Percentiles rank a stretch among this genome's conserved stretches.
These are phyloP conservation scores for Clavispora fructus DNA, from an alignment of 805 yeast genomes.

Conservation along the genomic window DNA sequence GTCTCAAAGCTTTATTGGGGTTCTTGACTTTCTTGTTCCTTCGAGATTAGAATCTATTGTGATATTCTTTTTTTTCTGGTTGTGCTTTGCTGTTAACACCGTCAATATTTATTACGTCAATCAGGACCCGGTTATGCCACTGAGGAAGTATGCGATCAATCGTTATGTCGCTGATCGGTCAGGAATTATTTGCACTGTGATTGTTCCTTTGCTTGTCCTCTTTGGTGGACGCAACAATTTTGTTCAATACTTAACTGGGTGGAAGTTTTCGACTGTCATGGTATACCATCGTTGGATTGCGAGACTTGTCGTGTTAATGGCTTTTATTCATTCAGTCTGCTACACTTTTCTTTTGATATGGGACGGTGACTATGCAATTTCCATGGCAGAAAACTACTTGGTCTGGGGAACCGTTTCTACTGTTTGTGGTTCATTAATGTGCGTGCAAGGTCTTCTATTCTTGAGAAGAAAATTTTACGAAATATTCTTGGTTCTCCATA, in stretches of 20 bases:
- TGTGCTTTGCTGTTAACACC: constrained; percentile 8
- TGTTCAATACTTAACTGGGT: constrained; percentile 12
- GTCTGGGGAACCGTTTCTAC: constrained; percentile 11
- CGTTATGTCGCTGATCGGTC: constrained; percentile 14
- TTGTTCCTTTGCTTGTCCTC: constrained; percentile 12
- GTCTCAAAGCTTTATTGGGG: constrained; percentile 3
- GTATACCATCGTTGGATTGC: constrained; percentile 15
- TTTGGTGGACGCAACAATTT: constrained; percentile 16
- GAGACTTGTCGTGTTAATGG: constrained; percentile 10
- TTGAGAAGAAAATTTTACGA: constrained; percentile 21
- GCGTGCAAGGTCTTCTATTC: constrained; percentile 14
- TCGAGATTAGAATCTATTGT: constrained; percentile 21
- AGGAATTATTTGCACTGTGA: constrained; percentile 8
- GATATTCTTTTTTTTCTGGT: constrained; percentile 16
- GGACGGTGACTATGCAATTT: constrained; percentile 1
- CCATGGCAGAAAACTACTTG: constrained; percentile 5
- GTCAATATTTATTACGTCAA: constrained; percentile 6
- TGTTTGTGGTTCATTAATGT: constrained; percentile 8
- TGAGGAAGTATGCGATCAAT: constrained; percentile 2
- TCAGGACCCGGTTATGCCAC: constrained; percentile 5
- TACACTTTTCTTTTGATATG: constrained; percentile 4
- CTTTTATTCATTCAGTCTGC: constrained; percentile 9
- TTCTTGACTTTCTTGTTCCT: constrained; percentile 26
- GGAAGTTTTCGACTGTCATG: constrained; percentile 13
- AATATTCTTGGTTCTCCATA: constrained; percentile 19